Conservation (phyloP, 805 yeast species). For the Kodamaea sagamina region DNA sequence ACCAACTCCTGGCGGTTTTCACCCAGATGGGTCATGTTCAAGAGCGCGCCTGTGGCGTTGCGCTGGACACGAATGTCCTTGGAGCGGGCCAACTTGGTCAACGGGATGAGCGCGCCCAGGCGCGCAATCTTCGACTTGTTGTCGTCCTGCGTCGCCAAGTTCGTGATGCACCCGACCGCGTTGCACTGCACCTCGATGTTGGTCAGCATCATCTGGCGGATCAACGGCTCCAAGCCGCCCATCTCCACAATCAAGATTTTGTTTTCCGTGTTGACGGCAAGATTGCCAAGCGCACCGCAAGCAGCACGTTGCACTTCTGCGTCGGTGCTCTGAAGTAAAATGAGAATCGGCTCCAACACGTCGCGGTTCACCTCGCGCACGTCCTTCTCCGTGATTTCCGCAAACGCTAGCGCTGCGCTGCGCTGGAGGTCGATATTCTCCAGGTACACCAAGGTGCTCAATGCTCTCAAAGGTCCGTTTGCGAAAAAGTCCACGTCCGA, state of each 20-base stretch:
- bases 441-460: constrained; percentile 89
- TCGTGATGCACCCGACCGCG: constrained; percentile 98
- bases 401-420: constrained; percentile 97
- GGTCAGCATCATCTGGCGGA: constrained; percentile 95
- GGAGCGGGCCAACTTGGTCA: constrained; percentile 91
- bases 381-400: constrained; percentile 96
- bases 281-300: constrained; percentile 96
- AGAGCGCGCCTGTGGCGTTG: constrained; percentile 96
- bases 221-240: constrained; percentile 97
- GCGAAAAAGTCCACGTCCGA: constrained; percentile 87
- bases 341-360: constrained; percentile 90
- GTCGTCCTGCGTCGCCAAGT: constrained; percentile 96
- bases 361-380: constrained; percentile 88
- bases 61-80: constrained; percentile 95
- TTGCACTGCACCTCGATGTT: constrained; percentile 98
- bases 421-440: constrained; percentile 94
- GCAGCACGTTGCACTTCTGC: constrained; percentile 98
- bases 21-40: constrained; percentile 97
- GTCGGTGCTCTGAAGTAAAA: constrained; percentile 81
- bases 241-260: constrained; percentile 91
- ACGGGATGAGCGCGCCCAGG: constrained; percentile 92
- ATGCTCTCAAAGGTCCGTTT: constrained; percentile 82
- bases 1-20: constrained; percentile 96
- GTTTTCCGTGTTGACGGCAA: constrained; percentile 95
- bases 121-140: constrained; percentile 95